phyloP scores from a whole-genome alignment of 495 filamentous ascomycete genomes.

The Xylaria venustula region DNA sequence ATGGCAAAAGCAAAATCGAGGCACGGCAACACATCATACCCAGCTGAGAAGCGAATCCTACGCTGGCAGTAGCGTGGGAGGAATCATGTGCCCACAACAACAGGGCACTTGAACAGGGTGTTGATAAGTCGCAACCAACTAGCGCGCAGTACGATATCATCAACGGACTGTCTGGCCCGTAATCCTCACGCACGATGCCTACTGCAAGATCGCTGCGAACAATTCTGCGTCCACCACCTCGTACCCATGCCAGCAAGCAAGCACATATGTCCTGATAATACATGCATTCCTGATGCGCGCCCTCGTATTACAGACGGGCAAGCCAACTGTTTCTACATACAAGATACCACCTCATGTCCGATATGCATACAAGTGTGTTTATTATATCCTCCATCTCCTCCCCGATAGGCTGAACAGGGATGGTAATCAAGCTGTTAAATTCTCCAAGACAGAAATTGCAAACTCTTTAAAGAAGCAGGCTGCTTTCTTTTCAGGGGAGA shows the following conservation, averaged over 20 bases:
- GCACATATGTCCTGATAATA: not conserved
- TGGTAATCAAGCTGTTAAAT: not conserved
- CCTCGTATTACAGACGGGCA: not conserved
- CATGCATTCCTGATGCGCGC: not conserved
- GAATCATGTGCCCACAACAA: slow-evolving; percentile 10
- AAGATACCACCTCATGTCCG: not conserved
- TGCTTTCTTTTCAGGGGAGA: too few species aligned
- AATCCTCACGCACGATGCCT: slow-evolving; percentile 6
- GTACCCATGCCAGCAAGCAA: not conserved
- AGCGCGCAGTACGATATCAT: slow-evolving; percentile 7
- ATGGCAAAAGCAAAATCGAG: not conserved
- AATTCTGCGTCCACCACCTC: not conserved
- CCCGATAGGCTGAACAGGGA: slow-evolving; percentile 5
- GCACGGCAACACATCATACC: not conserved
- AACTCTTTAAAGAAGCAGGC: not conserved
- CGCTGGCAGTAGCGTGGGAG: not conserved
- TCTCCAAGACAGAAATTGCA: not conserved
- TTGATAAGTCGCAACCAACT: slow-evolving; percentile 1
- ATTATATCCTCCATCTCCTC: not conserved
- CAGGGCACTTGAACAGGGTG: too few species aligned
- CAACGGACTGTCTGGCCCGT: slow-evolving; percentile 7
- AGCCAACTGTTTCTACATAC: not conserved
- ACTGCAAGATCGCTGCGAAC: slow-evolving; percentile 16
- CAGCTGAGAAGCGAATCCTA: slow-evolving; percentile 12
- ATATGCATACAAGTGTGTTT: not conserved